A percentile compares a stretch with the other conserved stretches of the same genome.
Evolutionary conservation across 345 rosid species (phyloP).

Genomic region (Microcos paniculata): DNA sequence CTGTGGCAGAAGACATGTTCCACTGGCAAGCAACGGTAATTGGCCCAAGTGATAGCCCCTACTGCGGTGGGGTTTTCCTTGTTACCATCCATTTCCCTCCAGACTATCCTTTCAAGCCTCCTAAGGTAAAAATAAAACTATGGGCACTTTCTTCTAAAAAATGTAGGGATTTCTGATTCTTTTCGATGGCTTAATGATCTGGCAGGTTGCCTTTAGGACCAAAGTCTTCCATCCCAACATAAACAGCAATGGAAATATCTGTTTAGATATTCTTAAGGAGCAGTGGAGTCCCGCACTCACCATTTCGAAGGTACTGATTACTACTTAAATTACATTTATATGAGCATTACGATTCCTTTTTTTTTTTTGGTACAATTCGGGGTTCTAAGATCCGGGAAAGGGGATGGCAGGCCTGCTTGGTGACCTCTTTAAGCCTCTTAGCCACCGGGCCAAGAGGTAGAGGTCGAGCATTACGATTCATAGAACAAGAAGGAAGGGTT

Average conservation of each 20-base stretch:
- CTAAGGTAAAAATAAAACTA: conserved; percentile 31
- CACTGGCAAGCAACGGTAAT: conserved; percentile 63
- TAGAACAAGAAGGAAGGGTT: too few relatives aligned
- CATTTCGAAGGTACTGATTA: conserved; percentile 33
- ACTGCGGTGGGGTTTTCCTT: conserved; percentile 52
- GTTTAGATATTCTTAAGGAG: conserved; percentile 48
- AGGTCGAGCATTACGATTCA: too few relatives aligned
- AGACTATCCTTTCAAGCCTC: conserved; percentile 67
- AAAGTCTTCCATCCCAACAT: conserved; percentile 45
- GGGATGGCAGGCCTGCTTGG: too few relatives aligned
- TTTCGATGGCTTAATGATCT: not conserved
- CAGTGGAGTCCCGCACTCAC: conserved; percentile 58
- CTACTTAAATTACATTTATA: not conserved
- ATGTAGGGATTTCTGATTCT: not conserved
- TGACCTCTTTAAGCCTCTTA: too few relatives aligned
- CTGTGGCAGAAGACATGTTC: conserved; percentile 58
- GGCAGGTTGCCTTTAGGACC: conserved; percentile 45
- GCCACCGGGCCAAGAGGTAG: too few relatives aligned
- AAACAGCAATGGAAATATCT: conserved; percentile 49
- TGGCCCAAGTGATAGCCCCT: conserved; percentile 52
- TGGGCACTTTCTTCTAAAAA: not conserved
- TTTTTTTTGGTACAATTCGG: too few relatives aligned
- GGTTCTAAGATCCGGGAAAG: too few relatives aligned
- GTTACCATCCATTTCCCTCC: conserved; percentile 55
- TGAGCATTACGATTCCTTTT: not conserved